Conservation (phyloP, 176 grass and related monocot genomes). For the Elaeis guineensis region DNA sequence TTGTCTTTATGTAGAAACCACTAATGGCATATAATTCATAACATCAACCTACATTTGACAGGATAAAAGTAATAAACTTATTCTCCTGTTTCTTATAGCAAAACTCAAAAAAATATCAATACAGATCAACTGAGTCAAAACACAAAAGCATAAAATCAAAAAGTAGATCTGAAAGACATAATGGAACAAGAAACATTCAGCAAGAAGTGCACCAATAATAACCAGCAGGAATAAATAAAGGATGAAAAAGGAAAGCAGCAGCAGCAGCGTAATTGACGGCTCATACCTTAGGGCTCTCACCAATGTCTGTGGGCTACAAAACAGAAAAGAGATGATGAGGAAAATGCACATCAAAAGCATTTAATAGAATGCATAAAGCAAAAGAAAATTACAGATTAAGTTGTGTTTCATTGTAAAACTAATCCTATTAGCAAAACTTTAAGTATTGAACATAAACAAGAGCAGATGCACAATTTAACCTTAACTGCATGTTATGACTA, state of each 20-base stretch:
- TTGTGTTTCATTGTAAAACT: too few relatives aligned
- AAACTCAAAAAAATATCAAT: neutral
- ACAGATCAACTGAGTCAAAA: neutral
- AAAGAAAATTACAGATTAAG: neutral
- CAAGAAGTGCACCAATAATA: neutral
- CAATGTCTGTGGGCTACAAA: conserved; percentile 90
- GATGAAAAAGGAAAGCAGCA: neutral
- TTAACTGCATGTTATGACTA: too few relatives aligned
- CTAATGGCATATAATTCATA: too few relatives aligned
- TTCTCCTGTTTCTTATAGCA: too few relatives aligned
- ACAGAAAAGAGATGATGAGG: conserved; percentile 15
- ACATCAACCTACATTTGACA: too few relatives aligned
- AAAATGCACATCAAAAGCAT: neutral
- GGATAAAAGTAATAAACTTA: too few relatives aligned
- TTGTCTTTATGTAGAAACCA: too few relatives aligned
- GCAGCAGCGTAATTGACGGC: conserved; percentile 2
- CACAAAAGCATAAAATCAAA: conserved; percentile 3
- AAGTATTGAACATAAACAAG: too few relatives aligned
- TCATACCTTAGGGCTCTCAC: conserved; percentile 90
- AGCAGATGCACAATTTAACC: too few relatives aligned
- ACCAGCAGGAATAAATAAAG: neutral
- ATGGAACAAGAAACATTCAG: too few relatives aligned
- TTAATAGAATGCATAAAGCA: neutral
- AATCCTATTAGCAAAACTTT: too few relatives aligned
- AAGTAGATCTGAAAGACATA: conserved; percentile 4